These are phyloP conservation scores for Priceomyces medius DNA, from an alignment of 805 yeast species.

Conservation along the genomic window DNA sequence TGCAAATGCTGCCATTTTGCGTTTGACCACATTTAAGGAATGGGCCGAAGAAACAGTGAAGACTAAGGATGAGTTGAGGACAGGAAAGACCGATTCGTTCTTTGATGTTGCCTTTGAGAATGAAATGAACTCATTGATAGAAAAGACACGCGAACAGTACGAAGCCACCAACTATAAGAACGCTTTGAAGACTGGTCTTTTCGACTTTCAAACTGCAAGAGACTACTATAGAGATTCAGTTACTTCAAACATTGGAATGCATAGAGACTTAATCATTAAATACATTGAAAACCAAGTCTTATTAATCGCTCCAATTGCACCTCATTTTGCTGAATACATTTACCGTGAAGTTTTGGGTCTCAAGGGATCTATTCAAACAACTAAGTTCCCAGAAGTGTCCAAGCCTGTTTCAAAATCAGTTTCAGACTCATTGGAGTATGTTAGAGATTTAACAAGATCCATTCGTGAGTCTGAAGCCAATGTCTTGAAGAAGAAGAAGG, in stretches of 20 bases:
- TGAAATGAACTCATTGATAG: slow-evolving; percentile 83
- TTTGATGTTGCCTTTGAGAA: slow-evolving; percentile 89
- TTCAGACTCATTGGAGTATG: slow-evolving; percentile 72
- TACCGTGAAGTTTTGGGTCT: slow-evolving; percentile 79
- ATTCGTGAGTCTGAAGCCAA: slow-evolving; percentile 92
- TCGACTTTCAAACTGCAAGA: slow-evolving; percentile 92
- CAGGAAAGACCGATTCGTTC: slow-evolving; percentile 54
- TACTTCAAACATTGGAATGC: slow-evolving; percentile 61
- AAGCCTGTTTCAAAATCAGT: slow-evolving; percentile 62
- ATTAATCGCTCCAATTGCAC: slow-evolving; percentile 87
- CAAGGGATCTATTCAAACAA: slow-evolving; percentile 64
- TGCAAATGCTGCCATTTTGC: slow-evolving; percentile 95
- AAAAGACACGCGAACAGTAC: slow-evolving; percentile 70
- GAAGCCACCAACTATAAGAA: slow-evolving; percentile 74
- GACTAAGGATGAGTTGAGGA: slow-evolving; percentile 47
- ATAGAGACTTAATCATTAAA: slow-evolving; percentile 72
- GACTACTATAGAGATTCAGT: slow-evolving; percentile 91
- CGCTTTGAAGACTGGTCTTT: slow-evolving; percentile 87
- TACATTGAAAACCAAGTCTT: slow-evolving; percentile 87
- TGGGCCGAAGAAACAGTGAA: slow-evolving; percentile 84
- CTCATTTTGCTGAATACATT: slow-evolving; percentile 90
- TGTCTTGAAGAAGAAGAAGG: slow-evolving; percentile 77
- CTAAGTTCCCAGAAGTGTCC: slow-evolving; percentile 76
- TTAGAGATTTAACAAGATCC: slow-evolving; percentile 73
- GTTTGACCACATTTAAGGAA: slow-evolving; percentile 87